Base-by-base conservation (phyloP, 345 rosid genomes). In the Toxicodendron radicans region DNA sequence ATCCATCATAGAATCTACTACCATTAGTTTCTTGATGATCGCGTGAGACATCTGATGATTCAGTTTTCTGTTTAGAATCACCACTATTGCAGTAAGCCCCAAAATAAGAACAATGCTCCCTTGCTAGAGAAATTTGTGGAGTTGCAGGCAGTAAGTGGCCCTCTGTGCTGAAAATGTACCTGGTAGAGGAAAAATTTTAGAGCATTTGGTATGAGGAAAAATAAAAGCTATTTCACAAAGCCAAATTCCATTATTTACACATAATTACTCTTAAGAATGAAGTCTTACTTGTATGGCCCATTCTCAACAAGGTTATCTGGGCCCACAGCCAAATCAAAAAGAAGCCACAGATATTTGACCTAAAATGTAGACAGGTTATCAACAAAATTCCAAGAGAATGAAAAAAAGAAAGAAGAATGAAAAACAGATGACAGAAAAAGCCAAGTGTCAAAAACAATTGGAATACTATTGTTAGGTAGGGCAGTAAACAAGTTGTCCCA, bases 321-420 rank as follows among this genome's bases (percentile, higher is more conserved):
- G 54, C 91, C 93, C 51, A 80, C 87, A 76, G 94, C 99, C 88
- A 95, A 83, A 80, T 95, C 99, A 63, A 95, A 95, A 64, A 95
- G 97, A 72, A 95, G 96, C 99, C 99, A 95, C 68, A 95, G 80
- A 78, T 95, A 95, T 81, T 95, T 95, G 1, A 92, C 97, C 99
- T 95, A 78, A 65, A 78, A 80, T 60, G 35, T 70, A 27, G 21
- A 65, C 41, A 74, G 60, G 57, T 3, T 32, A 58, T 73, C 21
- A 72, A 60, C 48, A 35, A 65, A 41, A 72, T 35, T 64, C 45
- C 51, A 35, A 16, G 43, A 57, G 30, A 62, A n/a, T 18, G 51
- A 49, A 58, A 38, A 64, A 72, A 52, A 48, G 23, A 64, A n/a
- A 35, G 27, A 9, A 5, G 32, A 64, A 66, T 6, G 33, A 32